Base-by-base conservation (phyloP, 2,329 filamentous ascomycete genomes). In the Blastomyces silverae region DNA sequence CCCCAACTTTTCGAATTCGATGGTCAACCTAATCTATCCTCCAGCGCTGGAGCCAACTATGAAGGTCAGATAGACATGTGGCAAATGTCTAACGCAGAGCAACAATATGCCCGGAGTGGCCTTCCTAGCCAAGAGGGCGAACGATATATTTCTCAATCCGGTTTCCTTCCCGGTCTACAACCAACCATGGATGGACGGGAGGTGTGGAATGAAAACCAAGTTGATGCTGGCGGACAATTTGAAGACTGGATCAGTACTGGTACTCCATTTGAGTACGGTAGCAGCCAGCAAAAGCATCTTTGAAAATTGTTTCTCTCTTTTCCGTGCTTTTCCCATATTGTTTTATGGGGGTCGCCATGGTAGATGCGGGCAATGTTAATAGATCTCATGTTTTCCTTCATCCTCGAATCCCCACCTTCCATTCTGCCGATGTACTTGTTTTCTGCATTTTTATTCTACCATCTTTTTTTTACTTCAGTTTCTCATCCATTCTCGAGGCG, bases 171-270 rank as follows among this genome's bases (percentile, higher is more conserved):
- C 10, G 70, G 68, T 8, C 64, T 73, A 63, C 71, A 79, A 64
- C 71, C 48, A 52, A 64, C 74, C 69, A 66, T 77, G 71, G 70
- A 74, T 66, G 64, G 71, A 52, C 70, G 74, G 69, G 72, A 75
- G 69, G 61, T 70, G 48, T 79, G 77, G 70, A 77, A 68, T 42
- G 71, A 77, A 64, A 69, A 64, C 48, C 71, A 76, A n/a, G 70
- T 77, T 64, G 76, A 80, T 58, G 72, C 75, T 61, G 75, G 74
- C 52, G 76, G 77, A 22, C 78, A 82, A 58, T 80, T 81, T 66
- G 79, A 81, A 57, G 77, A 78, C 59, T 81, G 79, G 79, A 73
- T 82, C 67, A 70, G 74, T 63, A 64, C 64, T 63, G 61, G 48
- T 53, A 20, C 50, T 53, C 48, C 61, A 28, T 62, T 34, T 17